Evolutionary conservation across 2,329 filamentous ascomycete genomes (phyloP), one percentile per base, ranked within the genome.

Genomic region (Raffaelea ambrosiae): DNA sequence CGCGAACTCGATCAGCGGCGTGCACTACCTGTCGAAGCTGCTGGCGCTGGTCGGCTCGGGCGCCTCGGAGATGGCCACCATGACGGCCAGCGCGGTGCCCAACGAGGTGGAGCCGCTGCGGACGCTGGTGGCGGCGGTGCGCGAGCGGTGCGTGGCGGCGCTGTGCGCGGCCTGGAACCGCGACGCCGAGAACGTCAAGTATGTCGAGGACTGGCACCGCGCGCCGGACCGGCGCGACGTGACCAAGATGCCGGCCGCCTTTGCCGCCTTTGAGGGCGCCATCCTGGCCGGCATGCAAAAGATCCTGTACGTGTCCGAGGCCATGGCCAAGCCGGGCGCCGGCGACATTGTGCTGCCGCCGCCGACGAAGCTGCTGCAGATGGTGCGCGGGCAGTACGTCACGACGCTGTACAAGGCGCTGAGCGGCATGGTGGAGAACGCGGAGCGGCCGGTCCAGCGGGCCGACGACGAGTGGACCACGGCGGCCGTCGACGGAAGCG

Each of bases 351-450:
- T 97, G 48, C 77, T 85, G 21, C 84, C 91, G 18, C 94, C 93
- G 5, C 84, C 88, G 33, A 75, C 84, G 8, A 98, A 97, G 64
- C 70, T 96, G 40, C 71, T 97, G 40, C 87, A 95, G 63, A 88
- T 90, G 79, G 88, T 97, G 16, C 80, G 90, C 54, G 85, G 83
- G 54, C 88, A 95, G 60, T 98, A 98, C 60, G 89, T 95, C 16
- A 89, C 85, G 7, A 95, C 90, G 49, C 70, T 98, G 40, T 97
- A 97, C 66, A 95, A 95, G 63, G 88, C 88, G 7, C 69, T 98
- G 35, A 94, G 88, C 58, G 93, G 91, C 20, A 91, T 98, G 81
- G 89, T 98, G 1, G 93, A 97, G 66, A 97, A 95, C 64, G 91
- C 93, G 3, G 89, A 97, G 66, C 81, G 81, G 49, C 77, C 83